A percentile compares a stretch with the other conserved stretches of the same genome.
Evolutionary conservation across 176 grass and related monocot genomes (phyloP).

Genomic region (Echinochloa phyllopogon): DNA sequence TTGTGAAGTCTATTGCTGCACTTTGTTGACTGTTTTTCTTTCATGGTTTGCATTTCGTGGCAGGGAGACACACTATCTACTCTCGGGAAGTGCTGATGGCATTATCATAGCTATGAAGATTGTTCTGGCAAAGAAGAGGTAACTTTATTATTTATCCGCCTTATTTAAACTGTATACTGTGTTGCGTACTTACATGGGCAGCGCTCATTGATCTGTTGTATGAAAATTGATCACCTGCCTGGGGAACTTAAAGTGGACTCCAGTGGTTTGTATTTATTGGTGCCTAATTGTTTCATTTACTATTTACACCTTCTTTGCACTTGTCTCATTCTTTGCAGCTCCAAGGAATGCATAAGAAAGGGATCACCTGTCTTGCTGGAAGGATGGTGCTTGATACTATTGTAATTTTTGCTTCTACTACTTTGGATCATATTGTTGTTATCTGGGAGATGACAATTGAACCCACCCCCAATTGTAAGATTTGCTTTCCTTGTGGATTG

Average conservation of each 20-base stretch:
- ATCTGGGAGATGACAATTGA: constrained; percentile 74
- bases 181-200: background rate
- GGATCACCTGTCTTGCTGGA: constrained; percentile 82
- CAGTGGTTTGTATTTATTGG: too few relatives aligned
- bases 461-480: constrained; percentile 53
- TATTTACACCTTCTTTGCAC: constrained; percentile 54
- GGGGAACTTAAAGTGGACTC: too few relatives aligned
- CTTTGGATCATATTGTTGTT: constrained; percentile 78
- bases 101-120: constrained; percentile 79
- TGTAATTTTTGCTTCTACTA: constrained; percentile 84
- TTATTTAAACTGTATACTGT: background rate
- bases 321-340: constrained; percentile 77
- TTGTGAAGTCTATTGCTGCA: background rate
- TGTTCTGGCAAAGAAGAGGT: constrained; percentile 72
- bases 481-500: constrained; percentile 17
- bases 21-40: constrained; percentile 6
- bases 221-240: too few relatives aligned
- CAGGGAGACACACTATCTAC: constrained; percentile 63
- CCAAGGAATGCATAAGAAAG: constrained; percentile 89
- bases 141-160: background rate
- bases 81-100: constrained; percentile 90
- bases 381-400: constrained; percentile 62
- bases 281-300: constrained; percentile 5
- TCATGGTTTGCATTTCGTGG: constrained; percentile 55
- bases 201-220: too few relatives aligned